Evolutionary conservation across 352 stramenopile genomes (phyloP), one percentile per base, ranked within the genome.

Genomic region (Globisporangium perplexum): DNA sequence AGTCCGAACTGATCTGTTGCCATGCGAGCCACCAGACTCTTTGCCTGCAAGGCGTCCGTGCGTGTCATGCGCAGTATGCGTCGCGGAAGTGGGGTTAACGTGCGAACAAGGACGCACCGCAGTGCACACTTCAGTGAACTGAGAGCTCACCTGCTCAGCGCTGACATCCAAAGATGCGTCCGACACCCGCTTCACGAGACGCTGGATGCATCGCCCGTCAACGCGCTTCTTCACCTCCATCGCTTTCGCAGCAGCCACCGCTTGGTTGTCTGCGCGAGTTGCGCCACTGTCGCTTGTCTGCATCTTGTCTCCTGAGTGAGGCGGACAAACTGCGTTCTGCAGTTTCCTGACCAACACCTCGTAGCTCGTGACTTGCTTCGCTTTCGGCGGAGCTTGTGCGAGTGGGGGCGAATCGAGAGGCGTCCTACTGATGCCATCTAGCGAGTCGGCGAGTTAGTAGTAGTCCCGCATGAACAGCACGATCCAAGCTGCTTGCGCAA

Each of bases 121-220:
- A 18, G 18, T 5, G 33, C 33, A 18, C 12, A 30, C 14, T 1
- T 7, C 33, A 39, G 18, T 12, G 11, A 8, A n/a, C 8, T 14
- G 7, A 24, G 17, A 36, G 46, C 63, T 18, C 53, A 82, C 73
- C 59, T 85, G 67, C 28, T 4, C 28, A 7, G 17, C 31, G 30
- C 60, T 66, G 18, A 84, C 52, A 1, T 49, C 47, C 17, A 85
- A 20, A 6, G 45, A 49, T 8, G 68, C 66, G n/a, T 86, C 74
- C 3, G 71, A 84, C 35, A 80, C 69, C 11, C 59, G 50, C 20
- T 50, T 48, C 2, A 81, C 50, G 10, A 87, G 55, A 24, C 73
- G 62, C 41, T 74, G 66, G 12, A 86, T 46, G 30, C 66, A 77
- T 7, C 67, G 65, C 11, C 43, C 24, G 49, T 84, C 67, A 12